These are phyloP conservation scores for Solanum medicagineum DNA, from an alignment of 257 asterid genomes.

Conservation along the genomic window DNA sequence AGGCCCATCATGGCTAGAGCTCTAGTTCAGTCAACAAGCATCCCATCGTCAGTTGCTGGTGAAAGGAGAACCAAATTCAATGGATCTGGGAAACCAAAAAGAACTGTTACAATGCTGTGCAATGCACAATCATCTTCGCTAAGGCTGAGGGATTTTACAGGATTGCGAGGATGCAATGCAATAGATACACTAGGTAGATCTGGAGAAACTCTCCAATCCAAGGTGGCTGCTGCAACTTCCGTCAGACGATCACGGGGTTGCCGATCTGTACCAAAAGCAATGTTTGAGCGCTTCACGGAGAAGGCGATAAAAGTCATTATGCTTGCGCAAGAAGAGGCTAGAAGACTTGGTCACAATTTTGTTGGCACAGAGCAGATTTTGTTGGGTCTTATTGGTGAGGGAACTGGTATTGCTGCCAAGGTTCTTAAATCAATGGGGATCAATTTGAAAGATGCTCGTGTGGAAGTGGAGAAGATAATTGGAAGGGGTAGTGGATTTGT, in stretches of 20 bases:
- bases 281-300: slow-evolving; percentile 98
- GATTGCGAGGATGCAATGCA: slow-evolving; percentile 65
- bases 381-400: slow-evolving; percentile 95
- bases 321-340: slow-evolving; percentile 99
- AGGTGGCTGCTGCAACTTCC: slow-evolving; percentile 38
- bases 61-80: slow-evolving; percentile 34
- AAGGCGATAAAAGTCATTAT: slow-evolving; percentile 92
- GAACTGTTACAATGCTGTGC: slow-evolving; percentile 43
- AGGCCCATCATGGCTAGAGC: slow-evolving; percentile 69
- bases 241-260: slow-evolving; percentile 33
- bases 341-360: slow-evolving; percentile 91
- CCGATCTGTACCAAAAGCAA: slow-evolving; percentile 58
- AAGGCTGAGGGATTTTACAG: slow-evolving; percentile 42
- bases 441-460: slow-evolving; percentile 95
- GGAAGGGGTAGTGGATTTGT: slow-evolving; percentile 98
- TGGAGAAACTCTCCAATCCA: slow-evolving; percentile 50
- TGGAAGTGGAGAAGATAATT: slow-evolving; percentile 93
- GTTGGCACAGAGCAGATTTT: slow-evolving; percentile 97
- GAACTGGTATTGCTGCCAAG: slow-evolving; percentile 99
- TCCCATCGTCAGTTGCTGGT: slow-evolving; percentile 45
- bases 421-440: slow-evolving; percentile 96
- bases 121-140: slow-evolving; percentile 21
- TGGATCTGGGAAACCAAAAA: slow-evolving; percentile 33
- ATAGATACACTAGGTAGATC: slow-evolving; percentile 39
- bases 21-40: slow-evolving; percentile 51